Evolutionary conservation across 2,329 filamentous ascomycete genomes (phyloP), one percentile per base, ranked within the genome.

Genomic region (Aspergillus hiratsukae): DNA sequence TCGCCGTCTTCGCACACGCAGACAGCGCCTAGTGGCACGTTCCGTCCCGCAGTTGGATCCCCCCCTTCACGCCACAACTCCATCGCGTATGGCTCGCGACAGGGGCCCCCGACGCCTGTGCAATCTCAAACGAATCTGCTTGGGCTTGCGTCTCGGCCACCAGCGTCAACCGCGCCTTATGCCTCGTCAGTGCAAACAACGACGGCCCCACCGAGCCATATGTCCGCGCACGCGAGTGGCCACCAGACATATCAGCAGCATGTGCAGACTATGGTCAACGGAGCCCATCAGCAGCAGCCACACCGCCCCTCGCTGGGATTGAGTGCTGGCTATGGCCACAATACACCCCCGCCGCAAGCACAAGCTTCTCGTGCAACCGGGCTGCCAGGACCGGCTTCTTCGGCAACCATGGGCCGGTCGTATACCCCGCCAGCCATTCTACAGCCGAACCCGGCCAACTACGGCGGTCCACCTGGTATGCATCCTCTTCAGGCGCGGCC

Each of bases 361-460:
- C 67, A 67, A 49, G 54, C 55, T 27, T 61, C 69, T 35, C 66
- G 69, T 49, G 64, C 65, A 48, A 61, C 61, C 5, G 55, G 56
- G 46, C 56, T 69, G 31, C 46, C 59, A 17, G 67, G 66, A 29
- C 57, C 68, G 52, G 64, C 66, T 25, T 57, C 65, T 25, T 53
- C 66, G 27, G 61, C 70, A 37, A 60, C 59, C 14, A 64, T 75
- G 25, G 69, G 66, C 14, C 69, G 74, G 40, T 71, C 75, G 8
- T 76, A 72, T 54, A 76, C 73, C 2, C 75, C 75, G n/a, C 73
- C 73, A 1, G 61, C 72, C 5, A 62, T 64, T 19, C 46, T 75
- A 48, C 66, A 71, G 46, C 69, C 68, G 14, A 66, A 64, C 49
- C 64, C 66, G 1, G 56, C 63, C 19, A 58, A 61, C 19, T 74